Conservation (phyloP, 2,329 filamentous ascomycete species). For the Talaromyces sp. region DNA sequence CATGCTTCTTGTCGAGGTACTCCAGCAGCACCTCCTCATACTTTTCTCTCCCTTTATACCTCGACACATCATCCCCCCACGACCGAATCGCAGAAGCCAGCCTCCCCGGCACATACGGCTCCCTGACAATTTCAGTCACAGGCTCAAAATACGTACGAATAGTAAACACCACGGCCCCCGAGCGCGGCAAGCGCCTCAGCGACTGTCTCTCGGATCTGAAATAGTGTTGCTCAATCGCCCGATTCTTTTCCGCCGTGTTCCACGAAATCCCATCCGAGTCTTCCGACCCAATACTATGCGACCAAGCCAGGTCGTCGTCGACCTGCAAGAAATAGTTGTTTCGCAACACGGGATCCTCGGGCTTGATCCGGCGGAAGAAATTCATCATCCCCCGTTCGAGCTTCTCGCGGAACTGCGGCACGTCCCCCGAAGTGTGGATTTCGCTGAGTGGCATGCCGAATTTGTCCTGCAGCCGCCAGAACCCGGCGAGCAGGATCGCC, state of each 20-base stretch:
- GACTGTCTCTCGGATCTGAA: conserved; percentile 74
- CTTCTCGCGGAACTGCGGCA: conserved; percentile 66
- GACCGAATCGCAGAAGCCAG: conserved; percentile 73
- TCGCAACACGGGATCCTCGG: conserved; percentile 60
- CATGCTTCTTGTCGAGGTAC: conserved; percentile 69
- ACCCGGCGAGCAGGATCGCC: conserved; percentile 69
- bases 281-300: conserved; percentile 67
- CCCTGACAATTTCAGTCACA: conserved; percentile 60
- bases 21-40: conserved; percentile 70
- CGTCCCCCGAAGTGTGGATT: conserved; percentile 72
- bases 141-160: conserved; percentile 77
- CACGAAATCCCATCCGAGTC: conserved; percentile 62
- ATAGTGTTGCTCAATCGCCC: conserved; percentile 65
- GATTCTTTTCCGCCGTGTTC: conserved; percentile 70
- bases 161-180: conserved; percentile 62
- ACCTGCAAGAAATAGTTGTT: conserved; percentile 90
- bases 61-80: conserved; percentile 71
- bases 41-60: conserved; percentile 72
- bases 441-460: conserved; percentile 71
- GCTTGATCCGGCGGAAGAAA: conserved; percentile 68
- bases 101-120: conserved; percentile 71
- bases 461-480: conserved; percentile 80
- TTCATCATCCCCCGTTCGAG: conserved; percentile 74
- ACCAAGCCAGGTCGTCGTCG: conserved; percentile 72
- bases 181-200: conserved; percentile 56